These are phyloP conservation scores for Eucommia ulmoides DNA, from an alignment of 257 asterid genomes.

Conservation along the genomic window DNA sequence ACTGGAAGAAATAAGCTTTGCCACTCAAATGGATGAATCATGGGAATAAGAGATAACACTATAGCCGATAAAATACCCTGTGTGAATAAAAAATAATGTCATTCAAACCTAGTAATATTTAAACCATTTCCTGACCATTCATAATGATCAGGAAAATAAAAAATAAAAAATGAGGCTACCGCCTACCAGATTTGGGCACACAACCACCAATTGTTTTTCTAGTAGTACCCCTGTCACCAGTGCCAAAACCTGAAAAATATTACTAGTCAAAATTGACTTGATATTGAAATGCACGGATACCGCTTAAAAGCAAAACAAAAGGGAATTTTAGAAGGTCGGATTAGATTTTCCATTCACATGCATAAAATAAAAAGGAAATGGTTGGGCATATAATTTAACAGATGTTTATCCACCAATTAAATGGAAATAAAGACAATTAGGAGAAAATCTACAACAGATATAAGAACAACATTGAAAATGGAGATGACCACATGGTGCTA, in stretches of 20 bases:
- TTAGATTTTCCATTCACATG: background rate
- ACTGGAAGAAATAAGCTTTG: conserved; percentile 97
- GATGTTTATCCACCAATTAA: too few relatives aligned
- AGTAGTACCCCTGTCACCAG: conserved; percentile 68
- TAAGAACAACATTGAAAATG: too few relatives aligned
- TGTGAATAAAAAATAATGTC: conserved; percentile 7
- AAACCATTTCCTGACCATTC: background rate
- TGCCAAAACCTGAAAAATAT: conserved; percentile 49
- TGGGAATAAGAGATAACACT: conserved; percentile 71
- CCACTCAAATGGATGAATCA: conserved; percentile 96
- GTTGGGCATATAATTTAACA: too few relatives aligned
- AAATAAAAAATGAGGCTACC: background rate
- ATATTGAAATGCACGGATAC: conserved; percentile 6
- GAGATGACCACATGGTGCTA: too few relatives aligned
- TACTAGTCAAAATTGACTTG: conserved; percentile 5
- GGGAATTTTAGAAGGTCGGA: background rate
- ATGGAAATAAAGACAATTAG: background rate
- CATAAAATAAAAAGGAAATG: too few relatives aligned
- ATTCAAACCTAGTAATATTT: background rate
- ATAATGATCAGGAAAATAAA: conserved; percentile 1
- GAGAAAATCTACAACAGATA: conserved; percentile 6
- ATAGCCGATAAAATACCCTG: conserved; percentile 88
- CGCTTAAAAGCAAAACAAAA: background rate
- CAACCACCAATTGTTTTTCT: conserved; percentile 74
- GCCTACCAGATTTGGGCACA: conserved; percentile 84